Evolutionary conservation across 108 stramenopile species (phyloP).

Genomic region (Nitzschia palea): DNA sequence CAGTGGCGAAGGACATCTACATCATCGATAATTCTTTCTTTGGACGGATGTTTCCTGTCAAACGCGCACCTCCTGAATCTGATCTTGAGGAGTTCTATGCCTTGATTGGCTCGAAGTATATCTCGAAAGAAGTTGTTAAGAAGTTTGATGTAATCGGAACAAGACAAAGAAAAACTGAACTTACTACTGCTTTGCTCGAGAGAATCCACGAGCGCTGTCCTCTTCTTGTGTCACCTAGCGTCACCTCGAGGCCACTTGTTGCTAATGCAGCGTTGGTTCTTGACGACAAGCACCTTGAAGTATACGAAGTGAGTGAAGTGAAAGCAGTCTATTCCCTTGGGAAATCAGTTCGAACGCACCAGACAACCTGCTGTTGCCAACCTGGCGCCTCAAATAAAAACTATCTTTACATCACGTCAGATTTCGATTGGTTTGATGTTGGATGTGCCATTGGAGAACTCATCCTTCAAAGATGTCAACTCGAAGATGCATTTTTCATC

Average conservation of each 20-base stretch:
- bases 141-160: constrained; percentile 59
- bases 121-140: constrained; percentile 65
- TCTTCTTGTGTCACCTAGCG: constrained; percentile 66
- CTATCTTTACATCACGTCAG: constrained; percentile 46
- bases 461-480: constrained; percentile 68
- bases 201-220: constrained; percentile 64
- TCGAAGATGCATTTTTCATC: constrained; percentile 79
- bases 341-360: constrained; percentile 37
- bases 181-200: constrained; percentile 44
- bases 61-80: constrained; percentile 67
- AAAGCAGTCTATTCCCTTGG: constrained; percentile 64
- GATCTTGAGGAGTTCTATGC: constrained; percentile 72
- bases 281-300: constrained; percentile 40
- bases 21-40: constrained; percentile 83
- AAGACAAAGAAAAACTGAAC: constrained; percentile 27
- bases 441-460: constrained; percentile 68
- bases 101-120: constrained; percentile 59
- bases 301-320: constrained; percentile 51
- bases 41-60: constrained; percentile 54
- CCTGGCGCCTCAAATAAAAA: constrained; percentile 24
- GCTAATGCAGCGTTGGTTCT: constrained; percentile 51
- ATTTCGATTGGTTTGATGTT: constrained; percentile 80
- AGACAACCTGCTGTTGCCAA: constrained; percentile 60
- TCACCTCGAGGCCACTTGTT: constrained; percentile 66
- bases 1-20: constrained; percentile 69